Percentiles rank a stretch among this genome's conserved stretches.
Evolutionary conservation across 2,329 filamentous ascomycete species (phyloP).

Genomic region (Hortaea werneckii): DNA sequence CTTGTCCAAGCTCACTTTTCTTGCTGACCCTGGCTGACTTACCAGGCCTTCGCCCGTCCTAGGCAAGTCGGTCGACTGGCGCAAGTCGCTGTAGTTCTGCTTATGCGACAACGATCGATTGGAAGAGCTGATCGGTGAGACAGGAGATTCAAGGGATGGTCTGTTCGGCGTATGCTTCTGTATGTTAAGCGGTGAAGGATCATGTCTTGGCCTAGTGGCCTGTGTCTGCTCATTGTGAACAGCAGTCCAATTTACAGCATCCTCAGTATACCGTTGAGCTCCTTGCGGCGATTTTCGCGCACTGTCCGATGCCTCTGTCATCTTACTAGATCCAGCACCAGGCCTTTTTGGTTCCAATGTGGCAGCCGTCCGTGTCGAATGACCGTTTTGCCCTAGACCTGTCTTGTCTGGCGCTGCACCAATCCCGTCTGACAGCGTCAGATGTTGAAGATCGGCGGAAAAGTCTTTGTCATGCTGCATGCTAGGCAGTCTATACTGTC

Average conservation of each 20-base stretch:
- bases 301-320: no score
- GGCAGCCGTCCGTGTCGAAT: no score
- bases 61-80: not conserved
- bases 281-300: no score
- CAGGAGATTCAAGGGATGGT: not conserved
- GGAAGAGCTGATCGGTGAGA: not conserved
- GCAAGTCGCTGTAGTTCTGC: conserved; percentile 3
- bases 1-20: conserved; percentile 13
- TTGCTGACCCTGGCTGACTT: not conserved
- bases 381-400: no score
- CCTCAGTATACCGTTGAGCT: no score
- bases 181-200: not conserved
- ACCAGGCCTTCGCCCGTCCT: not conserved
- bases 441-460: conserved; percentile 6
- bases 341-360: no score
- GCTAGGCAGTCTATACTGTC: conserved; percentile 2
- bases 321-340: no score
- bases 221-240: no score
- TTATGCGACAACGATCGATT: conserved; percentile 4
- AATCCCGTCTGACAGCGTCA: conserved; percentile 2
- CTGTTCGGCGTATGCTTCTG: not conserved
- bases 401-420: not conserved
- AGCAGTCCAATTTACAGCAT: no score
- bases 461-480: conserved; percentile 3
- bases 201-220: not conserved